Evolutionary conservation across 306 rosid species (phyloP), one percentile per base, ranked within the genome.

Genomic region (Vachellia pachyceras): DNA sequence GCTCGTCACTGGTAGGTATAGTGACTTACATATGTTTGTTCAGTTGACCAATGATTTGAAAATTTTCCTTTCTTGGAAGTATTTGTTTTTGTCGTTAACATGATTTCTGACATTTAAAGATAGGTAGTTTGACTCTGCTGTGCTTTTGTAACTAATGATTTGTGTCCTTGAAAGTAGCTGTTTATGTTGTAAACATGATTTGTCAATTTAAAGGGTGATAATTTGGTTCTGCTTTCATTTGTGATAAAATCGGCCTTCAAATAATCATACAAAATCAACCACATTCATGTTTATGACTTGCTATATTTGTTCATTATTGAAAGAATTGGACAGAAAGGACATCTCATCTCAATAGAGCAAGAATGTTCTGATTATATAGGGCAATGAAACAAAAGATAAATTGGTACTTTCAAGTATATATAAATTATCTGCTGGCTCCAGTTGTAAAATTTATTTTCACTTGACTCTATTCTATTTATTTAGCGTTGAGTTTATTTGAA

Each of bases 401-500:
- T 23, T 4, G 40, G n/a, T 4, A 29, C 47, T 22, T 20, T 9
- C 66, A 42, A 64, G 40, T 47, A 54, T 44, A 17, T 45, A 33
- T 25, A 22, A 39, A 18, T 25, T 18, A 45, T 54, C 49, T 57
- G 11, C 13, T 75, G 45, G 63, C 22, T 60, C 46, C 18, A 9
- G 37, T 6, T 35, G 65, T 37, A 18, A 52, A 63, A 54, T 60
- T 47, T 73, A 69, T 81, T 40, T 44, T 64, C 54, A 46, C 46
- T 63, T 69, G n/a, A 17, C 68, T 78, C 3, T 73, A 20, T 52
- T 50, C 58, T 49, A 10, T 15, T 50, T 63, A 68, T 29, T 61
- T 61, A 40, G 68, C 77, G 72, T 73, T 49, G 69, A 54, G 63
- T 73, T 76, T 52, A 58, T 47, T 57, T 61, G 58, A 69, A 80